Percentiles rank a stretch among this genome's conserved stretches.
Evolutionary conservation across 2,329 filamentous ascomycete genomes (phyloP).

Genomic region (Paraconiothyrium brasiliense): DNA sequence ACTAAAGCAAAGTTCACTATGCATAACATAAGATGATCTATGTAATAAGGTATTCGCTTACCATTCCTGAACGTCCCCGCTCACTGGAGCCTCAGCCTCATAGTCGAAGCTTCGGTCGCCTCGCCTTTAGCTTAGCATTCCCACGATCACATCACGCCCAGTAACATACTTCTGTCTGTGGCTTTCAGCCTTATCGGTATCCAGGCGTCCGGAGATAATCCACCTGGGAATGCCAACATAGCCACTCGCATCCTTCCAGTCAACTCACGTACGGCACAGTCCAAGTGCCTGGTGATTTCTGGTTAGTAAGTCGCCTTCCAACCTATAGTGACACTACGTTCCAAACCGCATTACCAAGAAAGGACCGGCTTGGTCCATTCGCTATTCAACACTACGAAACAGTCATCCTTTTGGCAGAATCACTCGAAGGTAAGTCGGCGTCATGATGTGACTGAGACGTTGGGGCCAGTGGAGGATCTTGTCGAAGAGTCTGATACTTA

Average conservation of each 20-base stretch:
- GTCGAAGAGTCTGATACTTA: conserved; percentile 15
- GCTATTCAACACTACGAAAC: conserved; percentile 6
- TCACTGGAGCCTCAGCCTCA: neutral
- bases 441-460: conserved; percentile 13
- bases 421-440: conserved; percentile 1
- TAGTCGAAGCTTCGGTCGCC: conserved; percentile 7
- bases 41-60: conserved; percentile 23
- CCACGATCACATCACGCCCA: conserved; percentile 11
- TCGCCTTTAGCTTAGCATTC: conserved; percentile 17
- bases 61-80: neutral
- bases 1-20: conserved; percentile 16
- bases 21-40: conserved; percentile 27
- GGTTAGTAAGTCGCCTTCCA: conserved; percentile 8
- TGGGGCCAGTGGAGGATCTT: conserved; percentile 18
- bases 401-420: neutral
- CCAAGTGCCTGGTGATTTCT: neutral
- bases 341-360: neutral
- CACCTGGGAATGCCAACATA: conserved; percentile 26
- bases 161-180: conserved; percentile 19
- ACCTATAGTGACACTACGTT: neutral
- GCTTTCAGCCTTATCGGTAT: conserved; percentile 36
- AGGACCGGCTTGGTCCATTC: conserved; percentile 6
- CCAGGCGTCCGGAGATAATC: conserved; percentile 23
- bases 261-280: conserved; percentile 14
- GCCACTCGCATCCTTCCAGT: conserved; percentile 30